Evolutionary conservation across 371 early-diverging fungal species (phyloP).

Genomic region (Mortierella sp.): DNA sequence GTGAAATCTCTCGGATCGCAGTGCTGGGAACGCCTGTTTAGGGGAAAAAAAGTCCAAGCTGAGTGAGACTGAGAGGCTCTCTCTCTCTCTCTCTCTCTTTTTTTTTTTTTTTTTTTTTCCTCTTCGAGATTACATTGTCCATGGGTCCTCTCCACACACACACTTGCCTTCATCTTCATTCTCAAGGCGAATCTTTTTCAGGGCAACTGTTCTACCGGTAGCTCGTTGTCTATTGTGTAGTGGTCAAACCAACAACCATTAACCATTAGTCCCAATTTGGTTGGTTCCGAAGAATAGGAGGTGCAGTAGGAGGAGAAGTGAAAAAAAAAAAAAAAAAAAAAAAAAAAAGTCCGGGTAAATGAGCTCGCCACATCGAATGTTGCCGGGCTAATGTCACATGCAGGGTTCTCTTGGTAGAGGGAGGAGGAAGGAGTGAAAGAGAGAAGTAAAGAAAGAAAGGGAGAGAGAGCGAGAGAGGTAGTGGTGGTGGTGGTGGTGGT

Average conservation of each 20-base stretch:
- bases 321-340: conserved; percentile 6
- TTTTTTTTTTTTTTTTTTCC: too few relatives aligned
- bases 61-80: not conserved
- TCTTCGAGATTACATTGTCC: too few relatives aligned
- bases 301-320: not conserved
- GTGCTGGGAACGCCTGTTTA: conserved; percentile 85
- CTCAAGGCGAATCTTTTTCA: conserved; percentile 93
- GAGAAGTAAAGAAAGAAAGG: too few relatives aligned
- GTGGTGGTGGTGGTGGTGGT: too few relatives aligned
- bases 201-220: conserved; percentile 85
- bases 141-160: not conserved
- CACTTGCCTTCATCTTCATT: conserved; percentile 85
- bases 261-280: too few relatives aligned
- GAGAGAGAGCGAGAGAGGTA: too few relatives aligned
- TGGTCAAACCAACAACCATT: too few relatives aligned
- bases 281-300: too few relatives aligned
- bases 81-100: too few relatives aligned
- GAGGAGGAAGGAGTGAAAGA: too few relatives aligned
- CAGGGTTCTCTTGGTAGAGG: too few relatives aligned
- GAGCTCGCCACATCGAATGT: not conserved
- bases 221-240: conserved; percentile 56
- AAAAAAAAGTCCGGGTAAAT: not conserved
- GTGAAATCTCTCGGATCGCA: conserved; percentile 96
- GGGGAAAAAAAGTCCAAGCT: not conserved
- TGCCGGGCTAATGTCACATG: not conserved